Evolutionary conservation across 2,329 filamentous ascomycete species (phyloP), one percentile per base, ranked within the genome.

Genomic region (Neofusicoccum parvum): DNA sequence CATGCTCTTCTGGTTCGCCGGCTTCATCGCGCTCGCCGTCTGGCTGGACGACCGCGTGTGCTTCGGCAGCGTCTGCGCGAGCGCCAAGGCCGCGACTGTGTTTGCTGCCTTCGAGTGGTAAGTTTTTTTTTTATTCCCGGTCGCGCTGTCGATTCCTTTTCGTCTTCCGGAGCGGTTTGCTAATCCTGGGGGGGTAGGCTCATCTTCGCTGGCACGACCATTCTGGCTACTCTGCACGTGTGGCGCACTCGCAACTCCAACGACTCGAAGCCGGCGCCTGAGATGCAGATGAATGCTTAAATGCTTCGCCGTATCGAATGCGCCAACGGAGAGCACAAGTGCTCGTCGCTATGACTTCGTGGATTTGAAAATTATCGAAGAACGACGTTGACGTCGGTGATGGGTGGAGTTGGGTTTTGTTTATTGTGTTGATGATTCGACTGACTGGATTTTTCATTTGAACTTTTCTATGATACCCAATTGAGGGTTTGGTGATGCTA

Each of bases 1-100:
- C 10, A 89, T 90, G 80, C 83, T 96, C 65, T 96, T 96, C 82
- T 97, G 93, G 93, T 95, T 97, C 74, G 89, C 90, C 0, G 92
- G 92, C 6, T 90, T 92, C 72, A 88, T 96, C 69, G 92, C 92
- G 0, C 78, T 94, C 11, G 92, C 90, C 0, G 89, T 88, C 20
- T 82, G 83, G 64, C 78, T 92, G 65, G 85, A 86, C 62, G 82
- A 85, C 15, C 80, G 86, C 0, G 78, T 84, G 65, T 88, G 87
- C 73, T 82, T 80, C 48, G 80, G 82, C 48, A 80, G 77, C 17
- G 82, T 81, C 15, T 94, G 91, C 76, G 81, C 82, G 50, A 80
- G 85, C 11, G 79, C 85, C 9, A 87, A 90, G 78, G 89, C 89
- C 3, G 87, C 85, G 2, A 82, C 86, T 9, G 89, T 85, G 0